Evolutionary conservation across 2,329 filamentous ascomycete genomes (phyloP).

Genomic region (Aspergillus pseudotamarii): DNA sequence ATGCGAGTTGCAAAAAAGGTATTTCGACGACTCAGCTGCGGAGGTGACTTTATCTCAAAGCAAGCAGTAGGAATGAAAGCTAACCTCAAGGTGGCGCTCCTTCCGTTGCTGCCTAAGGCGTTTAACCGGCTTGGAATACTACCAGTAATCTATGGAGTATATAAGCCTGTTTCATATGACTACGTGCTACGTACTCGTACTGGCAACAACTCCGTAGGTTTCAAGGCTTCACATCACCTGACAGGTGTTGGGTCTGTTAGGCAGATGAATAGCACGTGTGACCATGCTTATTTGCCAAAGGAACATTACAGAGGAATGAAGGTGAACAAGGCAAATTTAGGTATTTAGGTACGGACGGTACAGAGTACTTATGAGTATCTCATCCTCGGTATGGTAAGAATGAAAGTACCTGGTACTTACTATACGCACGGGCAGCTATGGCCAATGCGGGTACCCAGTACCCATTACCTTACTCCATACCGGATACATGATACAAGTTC

Average conservation of each 20-base stretch:
- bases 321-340: background rate
- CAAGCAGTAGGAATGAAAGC: background rate
- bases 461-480: background rate
- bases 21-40: background rate
- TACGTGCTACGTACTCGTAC: too few species aligned
- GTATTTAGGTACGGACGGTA: background rate
- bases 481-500: conserved; percentile 16
- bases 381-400: background rate
- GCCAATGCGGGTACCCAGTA: conserved; percentile 22
- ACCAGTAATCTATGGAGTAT: too few species aligned
- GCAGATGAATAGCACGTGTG: background rate
- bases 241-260: background rate
- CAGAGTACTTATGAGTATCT: background rate
- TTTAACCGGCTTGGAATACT: background rate
- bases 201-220: too few species aligned
- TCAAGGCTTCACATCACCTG: background rate
- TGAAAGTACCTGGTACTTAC: conserved; percentile 16
- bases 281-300: background rate
- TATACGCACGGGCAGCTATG: conserved; percentile 17
- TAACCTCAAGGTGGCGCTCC: background rate
- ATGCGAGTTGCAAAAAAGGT: background rate
- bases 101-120: background rate
- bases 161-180: background rate
- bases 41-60: background rate
- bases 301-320: background rate